These are phyloP conservation scores for Sarcodon sp. DNA, from an alignment of 768 basidiomycete species.

Conservation along the genomic window DNA sequence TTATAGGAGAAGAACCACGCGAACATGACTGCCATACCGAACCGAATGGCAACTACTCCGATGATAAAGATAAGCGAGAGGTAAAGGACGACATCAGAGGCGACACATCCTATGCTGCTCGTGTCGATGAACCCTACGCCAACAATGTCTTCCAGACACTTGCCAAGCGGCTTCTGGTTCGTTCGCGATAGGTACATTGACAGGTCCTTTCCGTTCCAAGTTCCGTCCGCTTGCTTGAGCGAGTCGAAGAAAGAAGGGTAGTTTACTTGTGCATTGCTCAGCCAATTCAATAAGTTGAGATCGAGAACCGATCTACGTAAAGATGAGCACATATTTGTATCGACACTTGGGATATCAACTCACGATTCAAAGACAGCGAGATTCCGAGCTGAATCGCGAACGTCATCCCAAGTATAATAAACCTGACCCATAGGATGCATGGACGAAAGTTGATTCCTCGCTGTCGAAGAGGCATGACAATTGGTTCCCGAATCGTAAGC, in stretches of 20 bases:
- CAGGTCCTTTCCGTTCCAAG: constrained; percentile 75
- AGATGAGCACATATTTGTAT: constrained; percentile 2
- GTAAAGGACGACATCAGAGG: constrained; percentile 89
- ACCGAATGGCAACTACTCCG: constrained; percentile 90
- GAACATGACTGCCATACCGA: constrained; percentile 94
- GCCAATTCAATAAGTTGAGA: constrained; percentile 74
- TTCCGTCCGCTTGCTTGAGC: constrained; percentile 54
- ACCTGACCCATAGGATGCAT: constrained; percentile 66
- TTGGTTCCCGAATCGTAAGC: constrained; percentile 49
- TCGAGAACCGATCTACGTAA: constrained; percentile 71
- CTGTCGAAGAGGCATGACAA: constrained; percentile 56
- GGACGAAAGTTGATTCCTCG: constrained; percentile 37
- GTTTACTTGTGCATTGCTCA: constrained; percentile 64
- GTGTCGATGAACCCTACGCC: constrained; percentile 93
- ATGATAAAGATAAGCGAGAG: constrained; percentile 95
- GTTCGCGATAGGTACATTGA: constrained; percentile 76
- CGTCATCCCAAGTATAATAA: constrained; percentile 88
- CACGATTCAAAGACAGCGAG: constrained; percentile 92
- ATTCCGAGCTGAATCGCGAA: constrained; percentile 56
- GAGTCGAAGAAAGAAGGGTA: constrained; percentile 79
- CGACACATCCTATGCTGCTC: constrained; percentile 90
- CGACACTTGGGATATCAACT: constrained; percentile 19
- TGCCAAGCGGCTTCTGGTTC: constrained; percentile 51
- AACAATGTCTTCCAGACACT: constrained; percentile 78
- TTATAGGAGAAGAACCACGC: constrained; percentile 98